Percentiles rank a stretch among this genome's conserved stretches.
These are phyloP conservation scores for Botrytis pseudocinerea DNA, from an alignment of 2,329 filamentous ascomycete species.

Conservation along the genomic window DNA sequence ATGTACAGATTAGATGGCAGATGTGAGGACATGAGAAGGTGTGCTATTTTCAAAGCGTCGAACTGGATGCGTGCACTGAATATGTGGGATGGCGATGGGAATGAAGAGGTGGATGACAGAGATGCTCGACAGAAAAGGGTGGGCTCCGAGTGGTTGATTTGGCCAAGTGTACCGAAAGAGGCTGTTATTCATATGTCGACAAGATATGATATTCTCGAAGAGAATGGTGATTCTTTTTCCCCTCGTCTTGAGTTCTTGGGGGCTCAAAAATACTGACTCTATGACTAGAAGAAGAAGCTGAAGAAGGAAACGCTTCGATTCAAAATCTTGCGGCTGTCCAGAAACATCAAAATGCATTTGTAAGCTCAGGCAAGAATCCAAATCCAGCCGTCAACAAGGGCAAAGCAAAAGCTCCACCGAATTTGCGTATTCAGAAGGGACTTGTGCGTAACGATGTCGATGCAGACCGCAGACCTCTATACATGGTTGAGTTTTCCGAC, in stretches of 20 bases:
- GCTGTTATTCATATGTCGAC: background rate
- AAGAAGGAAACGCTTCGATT: background rate
- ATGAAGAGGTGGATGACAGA: background rate
- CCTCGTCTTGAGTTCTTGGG: rapidly evolving
- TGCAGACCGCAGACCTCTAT: background rate
- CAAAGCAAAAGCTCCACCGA: background rate
- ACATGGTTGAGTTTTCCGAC: background rate
- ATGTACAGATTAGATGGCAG: background rate
- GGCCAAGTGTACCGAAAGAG: conserved; percentile 3
- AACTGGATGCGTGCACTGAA: background rate
- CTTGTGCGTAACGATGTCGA: background rate
- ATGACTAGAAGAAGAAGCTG: background rate
- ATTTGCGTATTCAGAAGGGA: background rate
- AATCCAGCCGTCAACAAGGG: background rate
- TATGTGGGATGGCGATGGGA: background rate
- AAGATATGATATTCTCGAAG: background rate
- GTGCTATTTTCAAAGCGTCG: background rate
- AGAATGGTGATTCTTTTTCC: background rate
- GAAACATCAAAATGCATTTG: background rate
- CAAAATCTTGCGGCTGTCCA: background rate
- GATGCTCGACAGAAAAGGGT: background rate
- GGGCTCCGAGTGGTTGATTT: conserved; percentile 5
- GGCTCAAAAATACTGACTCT: background rate
- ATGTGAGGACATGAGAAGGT: background rate
- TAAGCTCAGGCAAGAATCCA: background rate